Evolutionary conservation across 768 basidiomycete species (phyloP).

Genomic region (Rhodotorula sphaerocarpa): DNA sequence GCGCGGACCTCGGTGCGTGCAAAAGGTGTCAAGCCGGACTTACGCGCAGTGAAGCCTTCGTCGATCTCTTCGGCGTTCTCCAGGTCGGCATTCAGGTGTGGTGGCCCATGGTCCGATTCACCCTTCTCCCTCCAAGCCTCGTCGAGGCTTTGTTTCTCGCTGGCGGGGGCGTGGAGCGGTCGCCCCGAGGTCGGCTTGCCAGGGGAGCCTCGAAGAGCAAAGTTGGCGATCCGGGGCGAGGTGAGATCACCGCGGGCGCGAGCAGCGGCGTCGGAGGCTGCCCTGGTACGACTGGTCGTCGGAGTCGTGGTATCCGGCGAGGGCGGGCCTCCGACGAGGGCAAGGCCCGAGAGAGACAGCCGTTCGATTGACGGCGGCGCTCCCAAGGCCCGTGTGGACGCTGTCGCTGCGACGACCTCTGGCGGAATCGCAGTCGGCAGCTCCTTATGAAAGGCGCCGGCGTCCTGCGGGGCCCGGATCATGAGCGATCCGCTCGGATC

Average conservation of each 20-base stretch:
- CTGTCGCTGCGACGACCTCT: not conserved
- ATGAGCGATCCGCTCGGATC: too few species aligned
- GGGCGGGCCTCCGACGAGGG: not conserved
- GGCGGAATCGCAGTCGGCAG: conserved; percentile 21
- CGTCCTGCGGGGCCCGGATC: not conserved
- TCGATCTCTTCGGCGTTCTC: conserved; percentile 33
- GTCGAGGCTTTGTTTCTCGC: not conserved
- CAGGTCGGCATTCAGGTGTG: conserved; percentile 13
- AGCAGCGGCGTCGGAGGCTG: conserved; percentile 1
- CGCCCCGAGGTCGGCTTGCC: too few species aligned
- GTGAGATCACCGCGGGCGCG: conserved; percentile 21
- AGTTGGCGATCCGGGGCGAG: conserved; percentile 25
- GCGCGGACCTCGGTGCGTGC: too few species aligned
- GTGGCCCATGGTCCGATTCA: conserved; percentile 13
- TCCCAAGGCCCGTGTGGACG: not conserved
- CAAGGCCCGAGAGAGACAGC: conserved; percentile 6
- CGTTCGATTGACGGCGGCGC: conserved; percentile 18
- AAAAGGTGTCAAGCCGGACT: not conserved
- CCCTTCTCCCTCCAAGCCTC: not conserved
- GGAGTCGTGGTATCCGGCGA: not conserved
- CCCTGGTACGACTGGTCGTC: not conserved
- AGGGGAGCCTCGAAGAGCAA: conserved; percentile 1
- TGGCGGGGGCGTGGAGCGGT: too few species aligned
- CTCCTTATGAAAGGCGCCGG: conserved; percentile 23
- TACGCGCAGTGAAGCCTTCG: conserved; percentile 25